These are phyloP conservation scores for Hypoxylon sp. DNA, from an alignment of 2,329 filamentous ascomycete species.

Conservation along the genomic window DNA sequence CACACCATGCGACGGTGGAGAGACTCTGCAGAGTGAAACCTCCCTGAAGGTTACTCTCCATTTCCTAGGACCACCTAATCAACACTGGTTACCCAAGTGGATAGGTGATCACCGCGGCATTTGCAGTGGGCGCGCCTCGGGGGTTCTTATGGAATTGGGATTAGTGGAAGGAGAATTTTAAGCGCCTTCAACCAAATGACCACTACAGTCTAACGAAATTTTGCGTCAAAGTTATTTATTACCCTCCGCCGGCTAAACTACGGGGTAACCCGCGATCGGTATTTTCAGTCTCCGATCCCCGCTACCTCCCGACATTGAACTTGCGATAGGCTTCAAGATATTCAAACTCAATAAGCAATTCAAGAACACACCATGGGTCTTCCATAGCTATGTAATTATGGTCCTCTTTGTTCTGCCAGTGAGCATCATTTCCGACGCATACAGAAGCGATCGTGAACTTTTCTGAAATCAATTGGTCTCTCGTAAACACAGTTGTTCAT, in stretches of 20 bases:
- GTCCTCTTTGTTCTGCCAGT: not conserved
- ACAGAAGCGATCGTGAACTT: not conserved
- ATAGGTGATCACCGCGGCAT: conserved; percentile 76
- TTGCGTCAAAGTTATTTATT: not conserved
- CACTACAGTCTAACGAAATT: conserved; percentile 69
- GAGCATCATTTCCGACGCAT: not conserved
- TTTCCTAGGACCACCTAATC: conserved; percentile 75
- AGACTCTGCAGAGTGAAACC: conserved; percentile 80
- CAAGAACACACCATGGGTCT: not conserved
- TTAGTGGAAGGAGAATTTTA: conserved; percentile 63
- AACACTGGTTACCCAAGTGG: conserved; percentile 78
- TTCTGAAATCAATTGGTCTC: not conserved
- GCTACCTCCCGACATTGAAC: not conserved
- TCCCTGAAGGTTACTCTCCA: conserved; percentile 79
- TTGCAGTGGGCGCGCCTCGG: conserved; percentile 75
- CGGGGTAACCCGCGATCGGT: conserved; percentile 21
- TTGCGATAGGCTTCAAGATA: not conserved
- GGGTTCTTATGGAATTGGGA: conserved; percentile 71
- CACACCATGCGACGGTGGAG: conserved; percentile 79
- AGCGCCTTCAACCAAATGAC: conserved; percentile 71
- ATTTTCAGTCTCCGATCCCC: not conserved
- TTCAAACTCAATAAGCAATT: not conserved
- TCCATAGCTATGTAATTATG: not conserved
- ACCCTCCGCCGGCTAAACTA: conserved; percentile 23
- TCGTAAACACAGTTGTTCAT: not conserved